Conservation (phyloP, 331 rosid species). For the Saraca asoca region DNA sequence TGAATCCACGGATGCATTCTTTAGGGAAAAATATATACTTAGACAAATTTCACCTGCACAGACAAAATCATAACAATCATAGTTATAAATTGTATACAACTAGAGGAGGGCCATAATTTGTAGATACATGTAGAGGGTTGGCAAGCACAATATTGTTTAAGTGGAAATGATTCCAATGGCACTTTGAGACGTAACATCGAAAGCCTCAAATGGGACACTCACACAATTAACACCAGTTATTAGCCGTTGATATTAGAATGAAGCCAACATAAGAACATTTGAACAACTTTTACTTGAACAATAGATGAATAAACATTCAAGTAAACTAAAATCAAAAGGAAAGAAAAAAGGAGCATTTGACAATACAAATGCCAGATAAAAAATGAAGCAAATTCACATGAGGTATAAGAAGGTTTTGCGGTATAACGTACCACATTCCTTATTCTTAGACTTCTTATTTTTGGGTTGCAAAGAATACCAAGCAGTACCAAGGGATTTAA, state of each 20-base stretch:
- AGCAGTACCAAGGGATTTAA: slow-evolving; percentile 59
- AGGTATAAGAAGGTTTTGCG: slow-evolving; percentile 15
- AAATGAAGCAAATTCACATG: slow-evolving; percentile 5
- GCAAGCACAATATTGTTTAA: not conserved
- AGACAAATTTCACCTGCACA: slow-evolving; percentile 79
- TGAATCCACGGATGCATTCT: slow-evolving; percentile 42
- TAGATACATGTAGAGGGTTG: not conserved
- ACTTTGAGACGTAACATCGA: not conserved
- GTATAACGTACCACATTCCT: slow-evolving; percentile 68
- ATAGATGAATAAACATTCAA: not conserved
- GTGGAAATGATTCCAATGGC: slow-evolving; percentile 19
- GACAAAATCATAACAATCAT: too few relatives aligned
- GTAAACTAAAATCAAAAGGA: not conserved
- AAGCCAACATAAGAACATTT: slow-evolving; percentile 21
- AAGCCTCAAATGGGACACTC: not conserved
- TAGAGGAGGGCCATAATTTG: not conserved
- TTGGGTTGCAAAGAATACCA: slow-evolving; percentile 84
- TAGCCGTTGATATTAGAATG: not conserved
- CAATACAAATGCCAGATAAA: slow-evolving; percentile 16
- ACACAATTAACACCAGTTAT: not conserved
- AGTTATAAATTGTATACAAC: too few relatives aligned
- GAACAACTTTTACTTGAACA: not conserved
- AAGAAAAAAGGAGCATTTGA: not conserved
- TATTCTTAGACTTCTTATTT: slow-evolving; percentile 65
- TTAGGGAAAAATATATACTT: slow-evolving; percentile 47